phyloP scores from a whole-genome alignment of 2,329 filamentous ascomycete genomes.

The Emmonsia crescens region DNA sequence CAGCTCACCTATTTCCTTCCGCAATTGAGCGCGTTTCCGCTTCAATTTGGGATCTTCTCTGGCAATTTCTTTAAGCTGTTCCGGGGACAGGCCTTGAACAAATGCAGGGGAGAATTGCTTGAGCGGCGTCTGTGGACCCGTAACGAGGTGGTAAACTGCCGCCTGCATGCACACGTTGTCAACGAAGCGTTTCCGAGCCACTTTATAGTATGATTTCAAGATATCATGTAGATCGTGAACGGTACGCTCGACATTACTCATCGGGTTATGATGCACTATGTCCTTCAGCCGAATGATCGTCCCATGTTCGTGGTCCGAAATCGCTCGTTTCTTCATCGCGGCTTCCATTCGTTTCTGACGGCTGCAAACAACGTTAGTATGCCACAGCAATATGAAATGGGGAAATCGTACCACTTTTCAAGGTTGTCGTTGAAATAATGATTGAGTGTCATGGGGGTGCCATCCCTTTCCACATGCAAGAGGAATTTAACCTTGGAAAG shows the following conservation, averaged over 20 bases:
- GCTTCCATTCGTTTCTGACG: too few species aligned
- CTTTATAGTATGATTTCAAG: constrained; percentile 53
- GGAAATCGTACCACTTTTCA: too few species aligned
- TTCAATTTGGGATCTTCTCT: constrained; percentile 42
- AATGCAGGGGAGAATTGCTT: constrained; percentile 44
- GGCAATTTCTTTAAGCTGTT: constrained; percentile 46
- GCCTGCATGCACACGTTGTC: constrained; percentile 52
- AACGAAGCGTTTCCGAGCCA: too few species aligned
- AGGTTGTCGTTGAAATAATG: too few species aligned
- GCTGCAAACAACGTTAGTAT: too few species aligned
- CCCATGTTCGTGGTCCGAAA: neutral
- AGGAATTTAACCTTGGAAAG: too few species aligned
- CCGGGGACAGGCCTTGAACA: constrained; percentile 37
- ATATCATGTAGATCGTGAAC: too few species aligned
- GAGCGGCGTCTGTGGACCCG: too few species aligned
- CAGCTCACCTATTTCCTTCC: constrained; percentile 37
- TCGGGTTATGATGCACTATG: neutral
- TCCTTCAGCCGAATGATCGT: neutral
- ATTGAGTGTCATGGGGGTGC: too few species aligned
- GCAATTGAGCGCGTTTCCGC: constrained; percentile 34
- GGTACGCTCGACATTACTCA: constrained; percentile 29
- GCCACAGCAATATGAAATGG: too few species aligned
- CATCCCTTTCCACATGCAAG: too few species aligned
- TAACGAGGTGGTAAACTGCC: constrained; percentile 44
- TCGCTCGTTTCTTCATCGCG: constrained; percentile 3